Percentiles rank a stretch among this genome's conserved stretches.
Evolutionary conservation across 306 rosid genomes (phyloP).

Genomic region (Hylodesmum podocarpum): DNA sequence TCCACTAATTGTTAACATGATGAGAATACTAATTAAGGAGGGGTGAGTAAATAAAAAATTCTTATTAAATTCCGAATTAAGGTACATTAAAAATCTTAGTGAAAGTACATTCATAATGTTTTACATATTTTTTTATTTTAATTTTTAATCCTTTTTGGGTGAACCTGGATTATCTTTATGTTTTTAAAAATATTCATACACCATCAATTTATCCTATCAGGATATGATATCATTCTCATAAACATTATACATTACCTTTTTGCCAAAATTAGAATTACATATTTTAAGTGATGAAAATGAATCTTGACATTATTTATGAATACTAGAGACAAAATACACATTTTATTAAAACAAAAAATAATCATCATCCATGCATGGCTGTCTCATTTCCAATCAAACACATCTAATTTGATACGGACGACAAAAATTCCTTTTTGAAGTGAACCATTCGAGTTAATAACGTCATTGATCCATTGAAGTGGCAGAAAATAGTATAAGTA

Average conservation of each 20-base stretch:
- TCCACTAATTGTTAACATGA: not conserved
- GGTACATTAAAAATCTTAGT: not conserved
- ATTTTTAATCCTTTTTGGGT: not conserved
- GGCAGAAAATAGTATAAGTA: conserved; percentile 17
- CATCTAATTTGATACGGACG: conserved; percentile 12
- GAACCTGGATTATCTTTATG: not conserved
- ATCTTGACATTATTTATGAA: not conserved
- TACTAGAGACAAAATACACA: not conserved
- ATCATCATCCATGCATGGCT: not conserved
- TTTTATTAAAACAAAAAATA: not conserved
- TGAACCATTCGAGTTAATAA: conserved; percentile 50
- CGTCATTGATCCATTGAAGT: conserved; percentile 41
- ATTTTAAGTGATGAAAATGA: not conserved
- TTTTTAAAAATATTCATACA: not conserved
- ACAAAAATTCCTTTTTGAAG: conserved; percentile 38
- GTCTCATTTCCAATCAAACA: not conserved
- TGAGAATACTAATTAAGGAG: not conserved
- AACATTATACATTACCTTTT: not conserved
- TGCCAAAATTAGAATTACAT: not conserved
- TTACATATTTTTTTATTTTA: not conserved
- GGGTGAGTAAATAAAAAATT: not conserved
- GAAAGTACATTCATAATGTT: not conserved
- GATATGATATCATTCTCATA: not conserved
- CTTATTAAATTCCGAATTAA: not conserved
- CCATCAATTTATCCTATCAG: not conserved